phyloP scores from a whole-genome alignment of 768 basidiomycete genomes.

The Leucosporidium scottii region DNA sequence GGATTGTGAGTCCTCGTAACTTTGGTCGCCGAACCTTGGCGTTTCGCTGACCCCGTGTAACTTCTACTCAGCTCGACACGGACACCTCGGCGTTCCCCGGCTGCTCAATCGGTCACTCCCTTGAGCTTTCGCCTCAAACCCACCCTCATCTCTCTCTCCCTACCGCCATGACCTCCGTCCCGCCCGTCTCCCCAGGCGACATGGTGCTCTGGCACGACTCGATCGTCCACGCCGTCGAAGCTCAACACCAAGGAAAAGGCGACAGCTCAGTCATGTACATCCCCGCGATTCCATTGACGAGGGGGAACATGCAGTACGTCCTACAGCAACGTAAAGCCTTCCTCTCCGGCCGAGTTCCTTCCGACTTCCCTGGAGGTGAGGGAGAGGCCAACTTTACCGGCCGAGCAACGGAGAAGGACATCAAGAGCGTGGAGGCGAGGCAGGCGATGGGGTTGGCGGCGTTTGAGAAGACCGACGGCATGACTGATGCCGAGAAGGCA shows the following conservation, averaged over 20 bases:
- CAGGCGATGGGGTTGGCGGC: conserved; percentile 11
- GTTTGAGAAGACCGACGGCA: not conserved
- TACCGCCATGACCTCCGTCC: conserved; percentile 55
- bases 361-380: conserved; percentile 25
- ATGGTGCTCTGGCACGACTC: conserved; percentile 49
- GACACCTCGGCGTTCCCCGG: conserved; percentile 54
- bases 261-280: conserved; percentile 38
- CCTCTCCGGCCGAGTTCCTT: conserved; percentile 2
- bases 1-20: conserved; percentile 42
- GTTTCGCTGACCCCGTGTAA: too few species aligned
- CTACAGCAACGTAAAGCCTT: conserved; percentile 8
- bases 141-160: conserved; percentile 60
- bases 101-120: conserved; percentile 51
- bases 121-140: conserved; percentile 52
- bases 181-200: conserved; percentile 57
- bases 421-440: not conserved
- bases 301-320: conserved; percentile 12
- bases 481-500: too few species aligned
- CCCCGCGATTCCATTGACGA: conserved; percentile 29
- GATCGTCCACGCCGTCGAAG: conserved; percentile 35
- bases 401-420: conserved; percentile 1
- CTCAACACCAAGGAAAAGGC: conserved; percentile 29
- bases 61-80: conserved; percentile 45
- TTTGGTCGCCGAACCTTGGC: not conserved
- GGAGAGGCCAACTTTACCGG: conserved; percentile 19